These are phyloP conservation scores for Pseudonectria buxi DNA, from an alignment of 2,329 filamentous ascomycete genomes.

Conservation along the genomic window DNA sequence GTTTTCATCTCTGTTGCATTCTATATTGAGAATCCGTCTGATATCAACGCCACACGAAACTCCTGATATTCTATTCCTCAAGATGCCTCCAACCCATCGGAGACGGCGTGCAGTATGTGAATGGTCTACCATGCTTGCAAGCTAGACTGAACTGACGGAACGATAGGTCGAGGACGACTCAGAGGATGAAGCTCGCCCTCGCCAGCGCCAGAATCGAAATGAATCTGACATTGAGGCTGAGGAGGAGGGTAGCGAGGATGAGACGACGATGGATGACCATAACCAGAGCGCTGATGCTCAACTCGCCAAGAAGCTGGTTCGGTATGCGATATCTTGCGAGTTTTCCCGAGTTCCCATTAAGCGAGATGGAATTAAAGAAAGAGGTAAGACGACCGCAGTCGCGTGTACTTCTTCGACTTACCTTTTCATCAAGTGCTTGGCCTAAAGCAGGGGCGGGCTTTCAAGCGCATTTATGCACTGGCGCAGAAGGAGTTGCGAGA, in stretches of 20 bases:
- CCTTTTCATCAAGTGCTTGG: constrained; percentile 55
- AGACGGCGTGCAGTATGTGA: constrained; percentile 26
- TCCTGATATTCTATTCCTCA: no score
- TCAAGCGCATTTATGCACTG: constrained; percentile 68
- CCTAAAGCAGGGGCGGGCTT: constrained; percentile 54
- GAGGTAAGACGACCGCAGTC: constrained; percentile 36
- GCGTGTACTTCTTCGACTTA: no score
- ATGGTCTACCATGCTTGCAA: constrained; percentile 5
- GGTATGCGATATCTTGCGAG: constrained; percentile 61
- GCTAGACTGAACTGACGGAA: constrained; percentile 2
- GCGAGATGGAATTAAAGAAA: constrained; percentile 56
- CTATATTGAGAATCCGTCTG: no score
- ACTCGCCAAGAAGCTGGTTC: constrained; percentile 59
- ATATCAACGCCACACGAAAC: no score
- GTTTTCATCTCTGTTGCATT: no score
- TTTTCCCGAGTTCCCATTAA: constrained; percentile 54
- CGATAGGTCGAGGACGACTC: constrained; percentile 20
- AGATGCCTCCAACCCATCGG: constrained; percentile 29
- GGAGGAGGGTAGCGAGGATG: constrained; percentile 32
- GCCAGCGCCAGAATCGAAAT: constrained; percentile 24
- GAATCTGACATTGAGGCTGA: constrained; percentile 26
- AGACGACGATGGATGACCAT: constrained; percentile 25
- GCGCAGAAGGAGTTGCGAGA: constrained; percentile 66
- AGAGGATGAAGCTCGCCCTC: constrained; percentile 26
- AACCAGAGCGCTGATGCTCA: constrained; percentile 40